A percentile compares a stretch with the other conserved stretches of the same genome.
Evolutionary conservation across 805 yeast species (phyloP).

Genomic region (Peterozyma xylosa): DNA sequence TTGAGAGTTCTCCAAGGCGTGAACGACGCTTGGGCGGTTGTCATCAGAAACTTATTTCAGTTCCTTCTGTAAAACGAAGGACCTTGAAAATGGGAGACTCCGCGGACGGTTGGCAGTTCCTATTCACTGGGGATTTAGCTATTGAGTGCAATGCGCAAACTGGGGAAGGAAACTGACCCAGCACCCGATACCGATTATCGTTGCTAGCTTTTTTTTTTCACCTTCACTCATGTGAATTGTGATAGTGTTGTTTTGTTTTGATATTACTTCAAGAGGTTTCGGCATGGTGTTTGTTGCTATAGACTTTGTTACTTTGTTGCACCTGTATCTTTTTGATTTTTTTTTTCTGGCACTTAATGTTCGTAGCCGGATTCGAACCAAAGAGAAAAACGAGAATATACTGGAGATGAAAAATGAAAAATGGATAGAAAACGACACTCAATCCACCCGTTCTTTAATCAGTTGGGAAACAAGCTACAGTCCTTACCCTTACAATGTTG

Average conservation of each 20-base stretch:
- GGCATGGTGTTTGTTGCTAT: too few relatives aligned
- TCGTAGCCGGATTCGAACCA: conserved; percentile 12
- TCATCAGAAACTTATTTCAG: conserved; percentile 37
- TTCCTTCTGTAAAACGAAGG: background rate
- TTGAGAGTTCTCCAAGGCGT: conserved; percentile 49
- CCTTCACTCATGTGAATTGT: too few relatives aligned
- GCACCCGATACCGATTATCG: conserved; percentile 63
- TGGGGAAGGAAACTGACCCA: conserved; percentile 12
- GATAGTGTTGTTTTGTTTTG: conserved; percentile 13
- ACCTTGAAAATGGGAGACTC: conserved; percentile 43
- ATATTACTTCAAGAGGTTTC: too few relatives aligned
- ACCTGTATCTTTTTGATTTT: too few relatives aligned
- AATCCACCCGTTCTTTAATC: conserved; percentile 12
- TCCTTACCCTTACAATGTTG: conserved; percentile 43
- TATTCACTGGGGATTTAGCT: conserved; percentile 24
- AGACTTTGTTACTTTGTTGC: too few relatives aligned
- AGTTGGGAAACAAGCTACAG: conserved; percentile 13
- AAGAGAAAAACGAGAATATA: too few relatives aligned
- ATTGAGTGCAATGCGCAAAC: conserved; percentile 59
- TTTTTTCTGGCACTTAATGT: too few relatives aligned
- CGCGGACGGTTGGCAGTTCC: conserved; percentile 46
- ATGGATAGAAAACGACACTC: conserved; percentile 4
- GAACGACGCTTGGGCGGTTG: conserved; percentile 46
- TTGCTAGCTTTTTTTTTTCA: conserved; percentile 33
- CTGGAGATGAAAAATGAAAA: too few relatives aligned